Evolutionary conservation across 495 filamentous ascomycete species (phyloP), one percentile per base, ranked within the genome.

Genomic region (Aspergillus mulundensis): DNA sequence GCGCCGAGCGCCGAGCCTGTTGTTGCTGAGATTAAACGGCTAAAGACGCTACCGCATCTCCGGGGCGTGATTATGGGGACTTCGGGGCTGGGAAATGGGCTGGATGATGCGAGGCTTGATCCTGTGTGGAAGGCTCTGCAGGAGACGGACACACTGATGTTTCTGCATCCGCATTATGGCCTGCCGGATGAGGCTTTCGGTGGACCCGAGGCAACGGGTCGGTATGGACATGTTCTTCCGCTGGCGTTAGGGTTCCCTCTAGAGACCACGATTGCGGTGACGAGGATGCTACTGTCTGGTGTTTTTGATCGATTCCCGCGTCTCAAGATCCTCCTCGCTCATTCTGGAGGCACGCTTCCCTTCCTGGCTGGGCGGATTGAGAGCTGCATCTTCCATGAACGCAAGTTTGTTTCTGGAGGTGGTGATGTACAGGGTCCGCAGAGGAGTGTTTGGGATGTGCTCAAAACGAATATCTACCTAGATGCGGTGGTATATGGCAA

Each of bases 131-230:
- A 70, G 4, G 84, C 87, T 0, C 69, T 97, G 1, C 77, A 89
- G 43, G 78, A 82, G 34, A 79, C 80, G 0, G 64, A 76, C 36
- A 73, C 85, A 20, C 70, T 90, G 15, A 70, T 95, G 21, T 97
- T 97, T 71, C 71, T 97, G 15, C 93, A 97, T 69, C 93, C 93
- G 32, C 93, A 97, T 70, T 96, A 97, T 66, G 93, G 93, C 3
- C 78, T 97, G 0, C 91, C 90, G 0, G 77, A 78, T 48, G 78
- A 81, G 16, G 91, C 95, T 10, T 96, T 86, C 70, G 93, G 93
- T 0, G 77, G 77, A 2, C 20, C 73, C 0, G 73, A 73, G 36
- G 65, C 58, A 0, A 72, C 62, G 14, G 79, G 79, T 8, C 75
- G 86, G 24, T 96, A 94, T 70, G 92, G 93, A 0, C 91, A 96